Conservation (phyloP, 352 stramenopile genomes). For the Pythium angustatum region DNA sequence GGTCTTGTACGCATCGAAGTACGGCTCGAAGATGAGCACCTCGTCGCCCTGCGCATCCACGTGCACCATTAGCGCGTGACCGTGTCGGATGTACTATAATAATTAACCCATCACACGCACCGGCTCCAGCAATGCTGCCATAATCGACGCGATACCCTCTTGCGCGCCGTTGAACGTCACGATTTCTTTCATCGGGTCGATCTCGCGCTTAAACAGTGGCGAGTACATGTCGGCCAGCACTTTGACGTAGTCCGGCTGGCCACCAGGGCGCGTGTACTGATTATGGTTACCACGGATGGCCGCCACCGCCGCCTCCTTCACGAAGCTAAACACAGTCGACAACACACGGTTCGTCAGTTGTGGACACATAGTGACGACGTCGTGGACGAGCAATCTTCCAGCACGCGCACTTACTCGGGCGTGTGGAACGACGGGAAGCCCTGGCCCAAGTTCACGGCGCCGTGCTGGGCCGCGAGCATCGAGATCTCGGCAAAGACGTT, state of each 20-base stretch:
- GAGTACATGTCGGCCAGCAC: conserved; percentile 84
- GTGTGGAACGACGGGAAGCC: conserved; percentile 96
- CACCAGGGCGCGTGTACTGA: conserved; percentile 90
- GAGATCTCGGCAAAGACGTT: conserved; percentile 91
- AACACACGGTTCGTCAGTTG: neutral
- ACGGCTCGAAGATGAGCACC: conserved; percentile 88
- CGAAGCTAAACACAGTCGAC: conserved; percentile 52
- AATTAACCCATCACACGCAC: conserved; percentile 24
- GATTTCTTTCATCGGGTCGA: conserved; percentile 80
- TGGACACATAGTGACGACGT: neutral
- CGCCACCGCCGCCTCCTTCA: conserved; percentile 86
- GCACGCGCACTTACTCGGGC: conserved; percentile 40
- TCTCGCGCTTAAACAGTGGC: conserved; percentile 53
- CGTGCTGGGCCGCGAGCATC: conserved; percentile 73
- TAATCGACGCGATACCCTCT: conserved; percentile 82
- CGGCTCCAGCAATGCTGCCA: conserved; percentile 75
- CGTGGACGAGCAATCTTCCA: too few relatives aligned
- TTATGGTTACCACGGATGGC: conserved; percentile 81
- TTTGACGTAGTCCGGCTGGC: conserved; percentile 76
- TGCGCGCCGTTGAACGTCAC: conserved; percentile 89
- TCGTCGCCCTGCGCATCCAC: conserved; percentile 57
- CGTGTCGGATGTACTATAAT: conserved; percentile 1
- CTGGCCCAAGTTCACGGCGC: conserved; percentile 94
- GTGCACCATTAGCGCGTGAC: neutral
- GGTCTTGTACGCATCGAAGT: conserved; percentile 91